Conservation (phyloP, 495 filamentous ascomycete species). For the Podospora comata region DNA sequence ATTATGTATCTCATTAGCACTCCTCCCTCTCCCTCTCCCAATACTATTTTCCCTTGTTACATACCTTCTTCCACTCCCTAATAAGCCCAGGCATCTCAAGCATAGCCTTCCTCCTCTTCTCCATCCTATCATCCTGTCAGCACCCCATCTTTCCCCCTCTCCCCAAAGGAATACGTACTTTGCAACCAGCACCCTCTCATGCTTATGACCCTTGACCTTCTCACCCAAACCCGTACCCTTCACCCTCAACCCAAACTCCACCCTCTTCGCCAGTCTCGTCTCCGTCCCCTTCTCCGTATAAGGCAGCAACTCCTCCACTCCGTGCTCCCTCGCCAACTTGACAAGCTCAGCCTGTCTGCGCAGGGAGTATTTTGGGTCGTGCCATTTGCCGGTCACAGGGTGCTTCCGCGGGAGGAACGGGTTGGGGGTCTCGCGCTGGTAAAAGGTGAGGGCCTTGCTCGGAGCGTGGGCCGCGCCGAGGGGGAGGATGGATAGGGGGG, state of each 20-base stretch:
- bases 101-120: constrained; percentile 88
- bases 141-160: constrained; percentile 18
- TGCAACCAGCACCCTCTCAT: constrained; percentile 81
- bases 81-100: constrained; percentile 87
- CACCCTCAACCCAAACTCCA: constrained; percentile 71
- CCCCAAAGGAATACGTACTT: constrained; percentile 49
- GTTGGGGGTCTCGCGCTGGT: constrained; percentile 54
- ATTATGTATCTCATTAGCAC: constrained; percentile 17
- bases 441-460: constrained; percentile 41
- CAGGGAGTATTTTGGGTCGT: constrained; percentile 73
- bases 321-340: constrained; percentile 75
- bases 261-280: constrained; percentile 59
- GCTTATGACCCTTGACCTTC: constrained; percentile 88
- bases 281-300: constrained; percentile 71
- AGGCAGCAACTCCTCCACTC: constrained; percentile 81
- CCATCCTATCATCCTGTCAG: constrained; percentile 55
- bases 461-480: constrained; percentile 40
- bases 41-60: constrained; percentile 22
- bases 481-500: constrained; percentile 58
- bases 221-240: constrained; percentile 92
- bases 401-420: constrained; percentile 74
- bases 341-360: constrained; percentile 88
- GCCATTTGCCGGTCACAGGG: constrained; percentile 71
- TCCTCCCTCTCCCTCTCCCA: neutral
- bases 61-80: constrained; percentile 87